phyloP scores from a whole-genome alignment of 1,284 basidiomycete species.

The Hemileia vastatrix region DNA sequence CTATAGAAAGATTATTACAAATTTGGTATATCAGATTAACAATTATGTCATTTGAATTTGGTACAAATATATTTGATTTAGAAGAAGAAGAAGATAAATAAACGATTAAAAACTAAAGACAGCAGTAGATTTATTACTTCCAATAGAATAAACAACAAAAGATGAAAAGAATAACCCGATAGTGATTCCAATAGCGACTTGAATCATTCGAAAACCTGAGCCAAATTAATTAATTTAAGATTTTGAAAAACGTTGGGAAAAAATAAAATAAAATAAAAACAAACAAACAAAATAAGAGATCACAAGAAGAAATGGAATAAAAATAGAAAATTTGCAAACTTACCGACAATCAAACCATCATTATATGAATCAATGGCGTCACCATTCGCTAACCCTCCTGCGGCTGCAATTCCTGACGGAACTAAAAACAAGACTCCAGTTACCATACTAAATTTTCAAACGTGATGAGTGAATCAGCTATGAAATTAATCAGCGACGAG shows the following conservation, averaged over 20 bases:
- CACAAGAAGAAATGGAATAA: neutral
- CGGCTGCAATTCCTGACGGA: slow-evolving; percentile 73
- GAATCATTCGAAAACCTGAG: slow-evolving; percentile 56
- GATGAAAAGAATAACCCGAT: slow-evolving; percentile 82
- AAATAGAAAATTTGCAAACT: neutral
- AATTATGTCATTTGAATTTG: too few relatives aligned
- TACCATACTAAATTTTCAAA: slow-evolving; percentile 21
- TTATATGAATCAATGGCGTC: slow-evolving; percentile 49
- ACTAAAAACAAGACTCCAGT: slow-evolving; percentile 25
- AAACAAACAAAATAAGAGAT: neutral
- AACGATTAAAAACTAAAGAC: slow-evolving; percentile 70
- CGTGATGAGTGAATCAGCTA: neutral
- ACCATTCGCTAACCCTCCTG: slow-evolving; percentile 63
- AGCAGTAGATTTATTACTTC: slow-evolving; percentile 66
- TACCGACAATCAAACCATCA: slow-evolving; percentile 44
- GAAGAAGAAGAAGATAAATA: too few relatives aligned
- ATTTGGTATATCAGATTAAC: too few relatives aligned
- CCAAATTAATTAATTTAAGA: neutral
- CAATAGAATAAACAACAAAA: slow-evolving; percentile 74
- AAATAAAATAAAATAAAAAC: too few relatives aligned
- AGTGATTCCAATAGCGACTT: slow-evolving; percentile 78
- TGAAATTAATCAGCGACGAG: neutral
- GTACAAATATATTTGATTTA: too few relatives aligned
- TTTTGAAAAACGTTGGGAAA: neutral
- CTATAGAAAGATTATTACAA: too few relatives aligned